Base-by-base conservation (phyloP, 176 grass and related monocot species). In the Stipa capillata region DNA sequence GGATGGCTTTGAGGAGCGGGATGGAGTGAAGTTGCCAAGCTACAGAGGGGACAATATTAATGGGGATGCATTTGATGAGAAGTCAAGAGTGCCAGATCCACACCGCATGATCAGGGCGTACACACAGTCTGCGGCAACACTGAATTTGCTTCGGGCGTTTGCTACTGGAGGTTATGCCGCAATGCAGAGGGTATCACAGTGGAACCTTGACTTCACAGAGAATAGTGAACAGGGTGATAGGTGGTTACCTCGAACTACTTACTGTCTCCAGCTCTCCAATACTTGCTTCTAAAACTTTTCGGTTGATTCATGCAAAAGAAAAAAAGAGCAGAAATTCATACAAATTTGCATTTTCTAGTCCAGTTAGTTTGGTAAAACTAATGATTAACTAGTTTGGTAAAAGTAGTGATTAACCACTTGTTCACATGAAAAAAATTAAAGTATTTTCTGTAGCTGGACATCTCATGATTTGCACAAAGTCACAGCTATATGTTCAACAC, bases 11-110 rank as follows among this genome's bases (percentile, higher is more conserved):
- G 91, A 97, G 81, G 91, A 89, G 58, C 86, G 84, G 80, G 84
- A 97, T 78, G 94, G 91, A 74, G 84, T 97, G 50, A 94, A 91
- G 80, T 64, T 97, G 63, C 94, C 91, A 33, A 94, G 91, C 74
- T 97, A 97, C 55, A 94, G 94, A 70, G 94, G 94, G 41, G 94
- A 94, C 64, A 97, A 97, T 54, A 88, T 97, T 28, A 97, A 97
- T 69, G 94, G 94, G 28, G 94, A 97, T 48, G 5, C 79, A 33
- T 97, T 97, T 52, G 82, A 97, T 32, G 84, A 90, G 82, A 90
- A 91, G 34, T 97, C 94, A 54, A 85, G 94, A 65, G 64, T 69
- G 32, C 94, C 94, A 63, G 89, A 92, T 63, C 94, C 91, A 27
- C 79, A 97, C 65, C 87, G 94, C 43, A 86, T 97, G 94, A 97